Evolutionary conservation across 2,329 filamentous ascomycete genomes (phyloP).

Genomic region (Exutisphaerella laricina): DNA sequence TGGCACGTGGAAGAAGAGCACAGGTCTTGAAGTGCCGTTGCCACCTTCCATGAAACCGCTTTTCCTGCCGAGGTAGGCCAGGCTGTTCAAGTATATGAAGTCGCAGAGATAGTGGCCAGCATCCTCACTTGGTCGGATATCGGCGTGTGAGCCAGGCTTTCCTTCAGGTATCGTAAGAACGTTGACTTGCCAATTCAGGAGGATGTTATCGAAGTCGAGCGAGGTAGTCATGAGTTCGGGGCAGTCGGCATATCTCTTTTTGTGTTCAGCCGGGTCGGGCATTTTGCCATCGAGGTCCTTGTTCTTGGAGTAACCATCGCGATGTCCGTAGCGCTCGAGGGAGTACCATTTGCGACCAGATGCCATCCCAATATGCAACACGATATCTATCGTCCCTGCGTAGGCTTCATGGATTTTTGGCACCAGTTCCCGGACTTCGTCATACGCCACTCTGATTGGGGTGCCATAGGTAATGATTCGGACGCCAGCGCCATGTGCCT

Average conservation of each 20-base stretch:
- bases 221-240: slow-evolving; percentile 27
- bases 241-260: slow-evolving; percentile 26
- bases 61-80: slow-evolving; percentile 32
- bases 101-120: slow-evolving; percentile 42
- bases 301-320: slow-evolving; percentile 62
- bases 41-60: slow-evolving; percentile 20
- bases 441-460: slow-evolving; percentile 67
- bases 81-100: slow-evolving; percentile 40
- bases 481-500: slow-evolving; percentile 42
- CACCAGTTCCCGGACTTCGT: slow-evolving; percentile 57
- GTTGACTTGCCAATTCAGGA: slow-evolving; percentile 27
- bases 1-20: slow-evolving; percentile 42
- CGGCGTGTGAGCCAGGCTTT: slow-evolving; percentile 25
- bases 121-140: slow-evolving; percentile 36
- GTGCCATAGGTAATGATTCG: slow-evolving; percentile 60
- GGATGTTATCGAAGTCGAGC: slow-evolving; percentile 29
- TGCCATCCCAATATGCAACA: slow-evolving; percentile 78
- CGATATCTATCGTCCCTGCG: slow-evolving; percentile 53
- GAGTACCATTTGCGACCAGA: slow-evolving; percentile 59
- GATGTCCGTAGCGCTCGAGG: slow-evolving; percentile 64
- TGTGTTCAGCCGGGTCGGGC: slow-evolving; percentile 24
- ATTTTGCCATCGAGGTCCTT: slow-evolving; percentile 60
- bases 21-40: slow-evolving; percentile 25
- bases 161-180: slow-evolving; percentile 25
- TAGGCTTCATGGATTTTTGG: slow-evolving; percentile 55